These are phyloP conservation scores for Akanthomyces muscarius DNA, from an alignment of 2,329 filamentous ascomycete genomes.

Conservation along the genomic window DNA sequence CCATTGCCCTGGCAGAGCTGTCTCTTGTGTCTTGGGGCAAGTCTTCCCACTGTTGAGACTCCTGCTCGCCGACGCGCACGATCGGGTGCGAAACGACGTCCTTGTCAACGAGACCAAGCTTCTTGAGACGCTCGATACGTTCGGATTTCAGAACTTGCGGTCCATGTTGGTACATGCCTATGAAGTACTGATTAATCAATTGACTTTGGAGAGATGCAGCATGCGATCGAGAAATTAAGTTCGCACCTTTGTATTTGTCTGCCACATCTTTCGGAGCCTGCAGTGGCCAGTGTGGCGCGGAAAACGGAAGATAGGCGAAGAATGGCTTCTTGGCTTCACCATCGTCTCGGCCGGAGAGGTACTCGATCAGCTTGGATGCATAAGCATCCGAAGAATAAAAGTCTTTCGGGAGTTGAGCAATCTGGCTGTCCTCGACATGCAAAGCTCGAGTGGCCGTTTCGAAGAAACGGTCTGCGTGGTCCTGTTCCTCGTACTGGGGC, in stretches of 20 bases:
- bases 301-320: slow-evolving; percentile 59
- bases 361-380: slow-evolving; percentile 48
- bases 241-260: slow-evolving; percentile 49
- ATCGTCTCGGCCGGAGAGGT: slow-evolving; percentile 46
- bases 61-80: slow-evolving; percentile 37
- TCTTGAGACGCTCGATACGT: slow-evolving; percentile 51
- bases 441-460: slow-evolving; percentile 28
- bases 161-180: slow-evolving; percentile 52
- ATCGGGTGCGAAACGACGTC: slow-evolving; percentile 50
- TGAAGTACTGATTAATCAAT: neutral
- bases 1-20: slow-evolving; percentile 53
- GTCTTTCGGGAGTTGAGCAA: slow-evolving; percentile 40
- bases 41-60: slow-evolving; percentile 45
- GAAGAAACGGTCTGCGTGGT: slow-evolving; percentile 38
- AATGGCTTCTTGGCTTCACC: slow-evolving; percentile 41
- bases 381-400: slow-evolving; percentile 54
- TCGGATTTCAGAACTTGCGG: slow-evolving; percentile 52
- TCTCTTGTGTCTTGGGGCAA: slow-evolving; percentile 42
- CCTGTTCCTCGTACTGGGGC: slow-evolving; percentile 36
- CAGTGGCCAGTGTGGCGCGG: slow-evolving; percentile 60
- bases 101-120: slow-evolving; percentile 50
- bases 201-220: too few species aligned
- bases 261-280: slow-evolving; percentile 54
- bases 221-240: too few species aligned
- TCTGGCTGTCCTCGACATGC: slow-evolving; percentile 28